phyloP scores from a whole-genome alignment of 1,284 basidiomycete genomes.

The Malassezia brasiliensis region DNA sequence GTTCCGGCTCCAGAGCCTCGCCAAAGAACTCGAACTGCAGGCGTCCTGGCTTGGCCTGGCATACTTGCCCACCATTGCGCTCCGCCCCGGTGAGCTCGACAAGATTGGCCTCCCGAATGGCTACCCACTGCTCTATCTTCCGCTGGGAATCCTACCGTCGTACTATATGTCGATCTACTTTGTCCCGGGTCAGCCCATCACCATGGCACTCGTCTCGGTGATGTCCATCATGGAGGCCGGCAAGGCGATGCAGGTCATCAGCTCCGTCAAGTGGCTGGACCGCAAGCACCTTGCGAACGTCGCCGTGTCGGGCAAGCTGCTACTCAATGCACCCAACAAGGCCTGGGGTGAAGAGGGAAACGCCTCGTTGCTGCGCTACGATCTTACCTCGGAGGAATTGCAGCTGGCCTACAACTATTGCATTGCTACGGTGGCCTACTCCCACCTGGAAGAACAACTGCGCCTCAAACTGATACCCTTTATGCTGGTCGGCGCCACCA shows the following conservation, averaged over 20 bases:
- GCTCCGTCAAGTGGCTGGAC: slow-evolving; percentile 17
- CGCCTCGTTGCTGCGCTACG: neutral
- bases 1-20: slow-evolving; percentile 7
- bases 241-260: slow-evolving; percentile 8
- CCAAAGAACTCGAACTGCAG: neutral
- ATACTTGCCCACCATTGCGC: neutral
- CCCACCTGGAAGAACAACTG: slow-evolving; percentile 16
- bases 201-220: slow-evolving; percentile 10
- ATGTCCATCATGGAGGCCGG: slow-evolving; percentile 2
- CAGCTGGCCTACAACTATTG: slow-evolving; percentile 12
- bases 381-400: slow-evolving; percentile 4
- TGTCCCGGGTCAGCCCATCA: neutral
- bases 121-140: slow-evolving; percentile 10
- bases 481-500: slow-evolving; percentile 8
- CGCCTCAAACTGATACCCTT: slow-evolving; percentile 8
- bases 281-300: neutral
- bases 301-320: neutral
- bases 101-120: slow-evolving; percentile 7
- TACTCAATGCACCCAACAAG: neutral
- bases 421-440: slow-evolving; percentile 14
- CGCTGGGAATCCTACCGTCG: neutral
- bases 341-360: neutral
- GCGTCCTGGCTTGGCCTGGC: slow-evolving; percentile 14
- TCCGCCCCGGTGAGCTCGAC: slow-evolving; percentile 7
- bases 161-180: slow-evolving; percentile 9